phyloP scores from a whole-genome alignment of 768 basidiomycete species.

The Lactarius trivialis region DNA sequence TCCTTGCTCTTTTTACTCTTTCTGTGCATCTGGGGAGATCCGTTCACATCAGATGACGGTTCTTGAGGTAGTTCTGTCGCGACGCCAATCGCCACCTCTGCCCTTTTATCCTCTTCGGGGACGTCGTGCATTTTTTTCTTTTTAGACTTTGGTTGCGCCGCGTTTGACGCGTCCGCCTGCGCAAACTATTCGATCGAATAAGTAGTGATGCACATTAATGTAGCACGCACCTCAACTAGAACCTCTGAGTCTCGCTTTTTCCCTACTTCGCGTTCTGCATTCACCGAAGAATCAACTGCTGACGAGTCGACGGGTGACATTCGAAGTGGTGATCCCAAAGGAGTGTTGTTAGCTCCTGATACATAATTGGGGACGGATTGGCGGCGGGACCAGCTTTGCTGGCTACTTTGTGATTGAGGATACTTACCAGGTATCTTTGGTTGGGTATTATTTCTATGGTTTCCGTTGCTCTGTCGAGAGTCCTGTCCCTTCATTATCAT shows the following conservation, averaged over 20 bases:
- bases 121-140: conserved; percentile 33
- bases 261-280: not conserved
- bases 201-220: not conserved
- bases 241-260: not conserved
- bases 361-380: conserved; percentile 22
- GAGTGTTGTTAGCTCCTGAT: conserved; percentile 68
- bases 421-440: conserved; percentile 24
- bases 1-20: conserved; percentile 20
- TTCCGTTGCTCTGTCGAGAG: conserved; percentile 1
- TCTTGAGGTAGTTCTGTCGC: not conserved
- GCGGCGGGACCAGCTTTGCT: conserved; percentile 15
- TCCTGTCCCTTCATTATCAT: not conserved
- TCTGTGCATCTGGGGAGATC: conserved; percentile 23
- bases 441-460: conserved; percentile 6
- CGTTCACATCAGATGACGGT: not conserved
- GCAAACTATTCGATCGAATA: conserved; percentile 1
- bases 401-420: conserved; percentile 4
- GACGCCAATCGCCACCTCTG: not conserved
- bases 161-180: conserved; percentile 4
- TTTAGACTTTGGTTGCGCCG: conserved; percentile 21
- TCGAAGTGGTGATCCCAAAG: conserved; percentile 55
- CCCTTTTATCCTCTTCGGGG: conserved; percentile 7
- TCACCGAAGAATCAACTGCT: conserved; percentile 18
- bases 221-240: conserved; percentile 2
- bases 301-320: conserved; percentile 39